Conservation (phyloP, 305 asterid genomes). For the Solanum hybrid region DNA sequence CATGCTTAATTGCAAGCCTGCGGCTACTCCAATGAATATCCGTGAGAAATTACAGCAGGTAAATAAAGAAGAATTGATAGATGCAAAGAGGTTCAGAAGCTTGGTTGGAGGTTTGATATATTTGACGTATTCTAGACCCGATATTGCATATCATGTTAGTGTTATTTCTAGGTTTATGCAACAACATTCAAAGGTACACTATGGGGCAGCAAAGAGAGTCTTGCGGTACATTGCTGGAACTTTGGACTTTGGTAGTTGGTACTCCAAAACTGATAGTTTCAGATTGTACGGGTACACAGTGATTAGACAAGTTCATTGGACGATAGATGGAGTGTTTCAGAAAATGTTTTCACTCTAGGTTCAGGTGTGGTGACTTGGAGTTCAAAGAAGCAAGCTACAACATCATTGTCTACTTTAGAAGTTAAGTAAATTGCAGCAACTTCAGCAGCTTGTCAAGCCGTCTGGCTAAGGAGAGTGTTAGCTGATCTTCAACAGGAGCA, state of each 20-base stretch:
- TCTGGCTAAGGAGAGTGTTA: constrained; percentile 2
- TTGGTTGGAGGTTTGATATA: no score
- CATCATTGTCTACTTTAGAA: background rate
- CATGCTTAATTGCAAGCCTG: no score
- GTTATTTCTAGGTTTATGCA: no score
- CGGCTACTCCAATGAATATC: no score
- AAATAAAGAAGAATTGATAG: no score
- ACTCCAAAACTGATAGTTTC: background rate
- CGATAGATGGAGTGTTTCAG: background rate
- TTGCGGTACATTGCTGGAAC: no score
- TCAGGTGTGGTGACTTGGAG: background rate
- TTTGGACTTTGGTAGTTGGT: background rate
- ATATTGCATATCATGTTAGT: no score
- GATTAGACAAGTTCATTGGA: background rate
- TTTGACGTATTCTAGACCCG: no score
- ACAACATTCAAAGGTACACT: no score
- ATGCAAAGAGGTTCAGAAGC: no score
- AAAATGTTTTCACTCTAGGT: background rate
- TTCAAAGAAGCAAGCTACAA: background rate
- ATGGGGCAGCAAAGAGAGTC: no score
- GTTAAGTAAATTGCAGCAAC: background rate
- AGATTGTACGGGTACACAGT: background rate
- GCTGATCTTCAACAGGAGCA: background rate
- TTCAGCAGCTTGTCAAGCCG: background rate
- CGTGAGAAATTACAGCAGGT: no score